Conservation (phyloP, 805 yeast genomes). For the Yarrowia phangngaensis region DNA sequence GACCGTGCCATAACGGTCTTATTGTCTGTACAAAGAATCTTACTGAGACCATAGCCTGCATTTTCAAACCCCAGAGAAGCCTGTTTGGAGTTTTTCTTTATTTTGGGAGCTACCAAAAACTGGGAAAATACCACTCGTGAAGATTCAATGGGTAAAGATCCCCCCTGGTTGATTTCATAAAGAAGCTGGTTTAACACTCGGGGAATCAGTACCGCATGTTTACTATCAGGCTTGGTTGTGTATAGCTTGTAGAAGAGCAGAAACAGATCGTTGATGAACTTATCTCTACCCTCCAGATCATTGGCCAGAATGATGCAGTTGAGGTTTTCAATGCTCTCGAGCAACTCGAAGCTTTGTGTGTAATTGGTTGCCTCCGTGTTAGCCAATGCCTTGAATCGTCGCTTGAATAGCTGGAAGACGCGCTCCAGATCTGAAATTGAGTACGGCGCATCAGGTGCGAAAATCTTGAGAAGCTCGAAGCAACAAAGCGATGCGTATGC, state of each 20-base stretch:
- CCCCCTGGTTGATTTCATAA: constrained; percentile 22
- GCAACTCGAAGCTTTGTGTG: constrained; percentile 57
- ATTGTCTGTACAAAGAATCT: constrained; percentile 64
- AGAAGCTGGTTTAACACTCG: constrained; percentile 74
- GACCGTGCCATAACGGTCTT: constrained; percentile 70
- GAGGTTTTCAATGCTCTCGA: constrained; percentile 69
- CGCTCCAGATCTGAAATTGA: constrained; percentile 54
- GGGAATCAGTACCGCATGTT: constrained; percentile 57
- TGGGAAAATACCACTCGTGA: constrained; percentile 31
- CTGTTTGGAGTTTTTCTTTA: constrained; percentile 30
- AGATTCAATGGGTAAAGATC: constrained; percentile 48
- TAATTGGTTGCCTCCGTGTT: constrained; percentile 55
- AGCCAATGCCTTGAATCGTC: constrained; percentile 55
- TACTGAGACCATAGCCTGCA: constrained; percentile 62
- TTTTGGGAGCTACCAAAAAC: constrained; percentile 33
- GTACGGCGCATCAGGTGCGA: constrained; percentile 89
- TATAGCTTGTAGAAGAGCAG: constrained; percentile 56
- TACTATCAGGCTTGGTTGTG: constrained; percentile 47
- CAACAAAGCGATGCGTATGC: constrained; percentile 68
- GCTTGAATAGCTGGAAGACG: constrained; percentile 62
- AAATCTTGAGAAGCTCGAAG: constrained; percentile 68
- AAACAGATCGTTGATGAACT: constrained; percentile 55
- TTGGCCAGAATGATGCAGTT: constrained; percentile 69
- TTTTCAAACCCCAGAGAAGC: constrained; percentile 38
- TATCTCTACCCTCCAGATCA: constrained; percentile 62